Conservation (phyloP, 2,329 filamentous ascomycete species). For the Botrytis hyacinthi region DNA sequence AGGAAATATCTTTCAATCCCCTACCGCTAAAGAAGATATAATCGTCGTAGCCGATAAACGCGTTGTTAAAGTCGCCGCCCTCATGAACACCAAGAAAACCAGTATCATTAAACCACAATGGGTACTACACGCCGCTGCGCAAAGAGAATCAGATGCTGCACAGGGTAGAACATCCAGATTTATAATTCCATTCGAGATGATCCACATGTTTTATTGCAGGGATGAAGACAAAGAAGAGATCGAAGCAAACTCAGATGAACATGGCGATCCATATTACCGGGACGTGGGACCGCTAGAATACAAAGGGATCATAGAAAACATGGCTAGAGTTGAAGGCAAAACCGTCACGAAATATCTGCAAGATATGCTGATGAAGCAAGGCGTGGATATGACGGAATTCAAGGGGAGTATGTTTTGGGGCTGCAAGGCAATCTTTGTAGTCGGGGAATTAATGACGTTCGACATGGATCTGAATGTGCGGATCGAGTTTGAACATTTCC, state of each 20-base stretch:
- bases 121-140: conserved; percentile 67
- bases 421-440: conserved; percentile 39
- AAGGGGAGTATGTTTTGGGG: conserved; percentile 53
- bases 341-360: background rate
- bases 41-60: conserved; percentile 78
- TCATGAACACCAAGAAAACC: conserved; percentile 68
- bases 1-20: conserved; percentile 73
- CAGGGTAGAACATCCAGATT: conserved; percentile 48
- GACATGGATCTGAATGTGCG: background rate
- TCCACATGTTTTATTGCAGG: conserved; percentile 71
- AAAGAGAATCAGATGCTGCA: conserved; percentile 49
- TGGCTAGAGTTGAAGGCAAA: conserved; percentile 47
- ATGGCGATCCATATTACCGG: conserved; percentile 78
- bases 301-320: conserved; percentile 47
- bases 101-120: conserved; percentile 78
- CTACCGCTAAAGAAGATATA: conserved; percentile 59
- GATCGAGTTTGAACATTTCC: background rate
- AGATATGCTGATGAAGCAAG: conserved; percentile 34
- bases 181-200: conserved; percentile 59
- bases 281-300: conserved; percentile 67
- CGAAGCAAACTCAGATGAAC: conserved; percentile 66
- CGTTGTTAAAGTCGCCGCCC: conserved; percentile 75
- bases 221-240: conserved; percentile 55
- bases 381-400: conserved; percentile 47
- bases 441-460: conserved; percentile 21